Evolutionary conservation across 176 grass and related monocot species (phyloP).

Genomic region (Triticum urartu): DNA sequence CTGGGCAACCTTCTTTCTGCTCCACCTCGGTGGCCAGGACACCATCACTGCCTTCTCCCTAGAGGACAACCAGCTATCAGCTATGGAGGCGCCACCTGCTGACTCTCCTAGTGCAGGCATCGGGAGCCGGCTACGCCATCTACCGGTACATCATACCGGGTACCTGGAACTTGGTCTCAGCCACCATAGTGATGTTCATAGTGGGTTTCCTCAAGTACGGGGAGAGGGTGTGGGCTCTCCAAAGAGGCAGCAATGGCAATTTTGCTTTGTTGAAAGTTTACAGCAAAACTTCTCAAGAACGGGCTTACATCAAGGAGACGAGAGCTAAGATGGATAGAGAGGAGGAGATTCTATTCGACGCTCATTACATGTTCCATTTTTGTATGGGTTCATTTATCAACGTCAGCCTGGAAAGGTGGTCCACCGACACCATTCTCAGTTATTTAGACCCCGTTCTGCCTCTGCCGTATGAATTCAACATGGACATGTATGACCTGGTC

Average conservation of each 20-base stretch:
- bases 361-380: no score
- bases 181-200: background rate
- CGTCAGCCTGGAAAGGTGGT: background rate
- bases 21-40: constrained; percentile 48
- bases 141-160: background rate
- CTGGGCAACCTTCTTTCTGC: constrained; percentile 34
- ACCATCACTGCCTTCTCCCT: constrained; percentile 36
- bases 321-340: no score
- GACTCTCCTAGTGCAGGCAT: background rate
- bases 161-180: background rate
- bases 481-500: background rate
- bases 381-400: no score
- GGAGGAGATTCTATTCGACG: no score
- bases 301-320: no score
- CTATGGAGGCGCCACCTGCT: constrained; percentile 25
- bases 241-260: background rate
- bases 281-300: no score
- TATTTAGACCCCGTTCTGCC: no score
- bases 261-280: no score
- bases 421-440: no score
- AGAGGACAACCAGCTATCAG: constrained; percentile 20
- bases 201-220: background rate
- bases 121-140: background rate
- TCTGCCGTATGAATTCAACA: background rate
- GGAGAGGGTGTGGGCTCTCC: background rate